A percentile compares a stretch with the other conserved stretches of the same genome.
Conservation (phyloP, 768 basidiomycete species). For the Sporobolomyces roseus region DNA sequence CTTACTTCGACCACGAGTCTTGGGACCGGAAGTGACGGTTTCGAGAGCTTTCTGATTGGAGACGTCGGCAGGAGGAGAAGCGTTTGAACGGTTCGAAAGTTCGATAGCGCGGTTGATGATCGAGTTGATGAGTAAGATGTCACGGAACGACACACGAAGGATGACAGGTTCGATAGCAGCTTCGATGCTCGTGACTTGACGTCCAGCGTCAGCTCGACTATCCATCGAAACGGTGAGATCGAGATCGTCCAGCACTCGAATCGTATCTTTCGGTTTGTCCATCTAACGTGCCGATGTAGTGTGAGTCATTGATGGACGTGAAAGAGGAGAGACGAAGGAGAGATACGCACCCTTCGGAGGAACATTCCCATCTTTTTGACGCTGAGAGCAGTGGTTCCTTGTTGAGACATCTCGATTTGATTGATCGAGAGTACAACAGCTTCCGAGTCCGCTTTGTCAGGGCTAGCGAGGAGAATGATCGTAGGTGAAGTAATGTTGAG, state of each 20-base stretch:
- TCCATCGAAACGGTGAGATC: conserved; percentile 84
- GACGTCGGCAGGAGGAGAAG: not conserved
- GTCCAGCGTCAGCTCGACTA: conserved; percentile 56
- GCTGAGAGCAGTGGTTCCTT: conserved; percentile 78
- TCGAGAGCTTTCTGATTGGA: not conserved
- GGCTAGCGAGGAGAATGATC: conserved; percentile 79
- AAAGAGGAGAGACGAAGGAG: not conserved
- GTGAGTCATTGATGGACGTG: not conserved
- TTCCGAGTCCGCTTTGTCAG: conserved; percentile 70
- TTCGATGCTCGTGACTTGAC: conserved; percentile 75
- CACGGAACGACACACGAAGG: conserved; percentile 90
- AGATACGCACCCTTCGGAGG: conserved; percentile 53
- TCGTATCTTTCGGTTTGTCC: conserved; percentile 74
- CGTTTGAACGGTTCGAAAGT: conserved; percentile 55
- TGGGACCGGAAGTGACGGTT: not conserved
- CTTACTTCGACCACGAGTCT: conserved; percentile 23
- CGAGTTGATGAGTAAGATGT: conserved; percentile 79
- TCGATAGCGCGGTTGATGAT: conserved; percentile 83
- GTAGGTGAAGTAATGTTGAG: conserved; percentile 87
- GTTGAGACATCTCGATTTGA: conserved; percentile 82
- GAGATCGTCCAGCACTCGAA: conserved; percentile 87
- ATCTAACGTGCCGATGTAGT: conserved; percentile 54
- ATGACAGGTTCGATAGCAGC: conserved; percentile 75
- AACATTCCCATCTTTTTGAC: conserved; percentile 88
- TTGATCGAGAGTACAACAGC: conserved; percentile 80